A percentile compares a stretch with the other conserved stretches of the same genome.
Evolutionary conservation across 1,284 basidiomycete genomes (phyloP).

Genomic region (Papiliotrema flavescens): DNA sequence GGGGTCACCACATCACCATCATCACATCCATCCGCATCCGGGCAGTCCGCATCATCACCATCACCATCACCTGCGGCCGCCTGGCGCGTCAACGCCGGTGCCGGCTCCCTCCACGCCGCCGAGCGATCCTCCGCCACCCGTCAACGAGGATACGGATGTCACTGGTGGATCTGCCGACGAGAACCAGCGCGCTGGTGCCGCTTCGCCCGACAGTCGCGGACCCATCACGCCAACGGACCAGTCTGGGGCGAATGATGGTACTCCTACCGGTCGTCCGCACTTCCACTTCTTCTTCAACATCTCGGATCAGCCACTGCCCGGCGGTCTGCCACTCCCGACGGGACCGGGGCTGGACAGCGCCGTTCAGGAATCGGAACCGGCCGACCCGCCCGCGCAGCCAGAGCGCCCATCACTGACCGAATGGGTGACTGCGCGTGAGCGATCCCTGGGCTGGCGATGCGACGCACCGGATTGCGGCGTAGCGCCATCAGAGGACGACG

Average conservation of each 20-base stretch:
- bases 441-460: constrained; percentile 41
- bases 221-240: background rate
- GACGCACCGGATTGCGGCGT: constrained; percentile 36
- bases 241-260: background rate
- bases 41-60: background rate
- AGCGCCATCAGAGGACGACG: constrained; percentile 21
- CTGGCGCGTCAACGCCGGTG: background rate
- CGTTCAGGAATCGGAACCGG: background rate
- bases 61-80: constrained; percentile 6
- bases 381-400: constrained; percentile 8
- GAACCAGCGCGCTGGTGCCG: background rate
- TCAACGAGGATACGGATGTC: background rate
- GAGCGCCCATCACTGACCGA: constrained; percentile 28
- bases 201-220: background rate
- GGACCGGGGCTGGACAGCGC: constrained; percentile 2
- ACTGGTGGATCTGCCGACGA: background rate
- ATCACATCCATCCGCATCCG: background rate
- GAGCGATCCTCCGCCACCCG: background rate
- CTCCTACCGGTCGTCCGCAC: background rate
- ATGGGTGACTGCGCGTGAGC: constrained; percentile 38
- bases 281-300: constrained; percentile 6
- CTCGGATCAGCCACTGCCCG: background rate
- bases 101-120: constrained; percentile 2
- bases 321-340: constrained; percentile 1
- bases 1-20: constrained; percentile 3